Base-by-base conservation (phyloP, 2,329 filamentous ascomycete genomes). In the Cercospora sp. region DNA sequence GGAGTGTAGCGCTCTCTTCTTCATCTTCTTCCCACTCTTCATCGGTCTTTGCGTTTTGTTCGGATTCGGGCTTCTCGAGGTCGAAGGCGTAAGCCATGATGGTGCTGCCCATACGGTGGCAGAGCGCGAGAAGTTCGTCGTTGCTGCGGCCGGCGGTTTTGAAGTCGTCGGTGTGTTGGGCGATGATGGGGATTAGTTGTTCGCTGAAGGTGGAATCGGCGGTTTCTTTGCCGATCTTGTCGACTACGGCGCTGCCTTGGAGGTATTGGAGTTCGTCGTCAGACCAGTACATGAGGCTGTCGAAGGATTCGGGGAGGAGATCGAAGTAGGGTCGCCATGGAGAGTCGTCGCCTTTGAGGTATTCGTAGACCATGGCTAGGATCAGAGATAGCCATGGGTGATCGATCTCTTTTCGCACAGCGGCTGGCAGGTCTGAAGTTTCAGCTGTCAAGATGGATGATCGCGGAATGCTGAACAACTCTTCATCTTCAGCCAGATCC, bases 51-150 rank as follows among this genome's bases (percentile, higher is more conserved):
- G 88, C 83, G 13, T 16, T 24, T 24, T 88, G 85, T 0, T 79
- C 75, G n/a, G 74, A 73, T 3, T 77, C 74, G 12, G 74, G 76
- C 40, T 84, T 84, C 71, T 89, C 87, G 6, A 97, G 86, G 73
- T 97, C 93, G 77, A 97, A 97, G 0, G 93, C 93, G 77, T 97
- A 97, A 0, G 93, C 90, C 93, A 97, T 96, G 72, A 97, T 94
- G 16, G 91, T 88, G 69, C 90, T 94, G 1, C 91, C 93, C 89
- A 97, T 94, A 8, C 88, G 85, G 77, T 97, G 93, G 63, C 91
- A 90, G 18, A 88, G 78, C 16, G 80, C 74, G 3, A 90, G 75
- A 12, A 89, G 79, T 26, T 83, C 79, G 65, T 82, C 80, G 65
- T 85, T 82, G 73, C 65, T 78, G 66, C 73, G 79, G 71, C 75